Evolutionary conservation across 129 eudicot species (phyloP), one percentile per base, ranked within the genome.

Genomic region (Helianthus tuberosus): DNA sequence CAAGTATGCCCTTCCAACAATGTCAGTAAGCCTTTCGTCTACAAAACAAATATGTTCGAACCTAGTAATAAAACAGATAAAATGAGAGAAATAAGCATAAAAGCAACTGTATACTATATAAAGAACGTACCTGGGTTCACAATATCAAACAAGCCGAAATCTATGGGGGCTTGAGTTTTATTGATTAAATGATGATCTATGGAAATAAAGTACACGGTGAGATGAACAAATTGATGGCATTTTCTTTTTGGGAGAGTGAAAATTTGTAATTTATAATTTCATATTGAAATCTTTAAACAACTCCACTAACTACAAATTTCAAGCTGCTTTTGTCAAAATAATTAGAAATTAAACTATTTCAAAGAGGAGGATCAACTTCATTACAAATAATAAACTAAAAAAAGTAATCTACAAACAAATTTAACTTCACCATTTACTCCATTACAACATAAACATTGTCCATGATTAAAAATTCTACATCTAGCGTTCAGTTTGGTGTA

Each of bases 11-110:
- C 77, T 78, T 64, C 77, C 77, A 14, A 78, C 82, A 54, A 79
- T 79, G 67, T 94, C 99, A 80, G 91, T 94, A 17, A 94, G 91
- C 81, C 86, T 91, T 83, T 94, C 93, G 66, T 90, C 99, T 94
- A 89, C 77, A 82, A 14, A 74, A 63, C 66, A 60, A 29, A 60
- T 60, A 48, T 64, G 78, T 47, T 64, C 15, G 59, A 66, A 74
- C 35, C 16, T 27, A 55, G 51, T 27, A 77, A 68, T 27, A 77
- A 68, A 23, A 29, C 16, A 6, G 32, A 48, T 58, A 68, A 59
- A 48, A 68, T 47, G 62, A 16, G 36, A 68, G 29, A 32, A 44
- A 76, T 27, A 27, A 27, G 32, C 32, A 2, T 2, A 23, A 52
- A 65, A 35, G 58, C 27, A 35, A 27, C 70, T 49, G 60, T 50